Conservation (phyloP, 805 yeast genomes). For the Candida ovalis region DNA sequence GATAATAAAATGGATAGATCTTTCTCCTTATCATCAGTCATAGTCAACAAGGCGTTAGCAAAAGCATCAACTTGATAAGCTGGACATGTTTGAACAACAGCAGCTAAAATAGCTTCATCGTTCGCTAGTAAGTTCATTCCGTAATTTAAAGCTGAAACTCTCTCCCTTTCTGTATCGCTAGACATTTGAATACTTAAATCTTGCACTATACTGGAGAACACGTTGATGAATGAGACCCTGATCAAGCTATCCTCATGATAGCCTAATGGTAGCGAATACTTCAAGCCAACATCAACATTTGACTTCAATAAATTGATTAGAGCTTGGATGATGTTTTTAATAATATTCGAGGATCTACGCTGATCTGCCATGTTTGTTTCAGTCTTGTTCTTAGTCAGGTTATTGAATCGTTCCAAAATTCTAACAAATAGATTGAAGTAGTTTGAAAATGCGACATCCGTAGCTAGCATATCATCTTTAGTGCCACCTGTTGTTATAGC, state of each 20-base stretch:
- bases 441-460: conserved; percentile 59
- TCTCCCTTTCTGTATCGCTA: conserved; percentile 8
- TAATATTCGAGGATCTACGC: conserved; percentile 54
- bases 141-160: conserved; percentile 5
- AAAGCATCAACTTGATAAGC: conserved; percentile 65
- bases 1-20: conserved; percentile 46
- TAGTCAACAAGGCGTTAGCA: conserved; percentile 58
- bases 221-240: conserved; percentile 69
- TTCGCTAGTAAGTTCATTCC: conserved; percentile 18
- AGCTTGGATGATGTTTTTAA: conserved; percentile 61
- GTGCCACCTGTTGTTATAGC: conserved; percentile 36
- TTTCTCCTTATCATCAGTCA: conserved; percentile 41
- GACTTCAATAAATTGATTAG: conserved; percentile 67
- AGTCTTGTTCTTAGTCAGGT: conserved; percentile 6
- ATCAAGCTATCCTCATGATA: conserved; percentile 64
- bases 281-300: conserved; percentile 74
- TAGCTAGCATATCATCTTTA: conserved; percentile 22
- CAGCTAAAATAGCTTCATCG: conserved; percentile 42
- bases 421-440: conserved; percentile 61
- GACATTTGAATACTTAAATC: conserved; percentile 21
- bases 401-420: conserved; percentile 44
- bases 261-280: conserved; percentile 73
- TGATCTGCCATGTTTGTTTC: conserved; percentile 24
- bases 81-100: conserved; percentile 61
- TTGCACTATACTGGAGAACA: conserved; percentile 62